Base-by-base conservation (phyloP, 116 monocot species). In the Zostera marina region DNA sequence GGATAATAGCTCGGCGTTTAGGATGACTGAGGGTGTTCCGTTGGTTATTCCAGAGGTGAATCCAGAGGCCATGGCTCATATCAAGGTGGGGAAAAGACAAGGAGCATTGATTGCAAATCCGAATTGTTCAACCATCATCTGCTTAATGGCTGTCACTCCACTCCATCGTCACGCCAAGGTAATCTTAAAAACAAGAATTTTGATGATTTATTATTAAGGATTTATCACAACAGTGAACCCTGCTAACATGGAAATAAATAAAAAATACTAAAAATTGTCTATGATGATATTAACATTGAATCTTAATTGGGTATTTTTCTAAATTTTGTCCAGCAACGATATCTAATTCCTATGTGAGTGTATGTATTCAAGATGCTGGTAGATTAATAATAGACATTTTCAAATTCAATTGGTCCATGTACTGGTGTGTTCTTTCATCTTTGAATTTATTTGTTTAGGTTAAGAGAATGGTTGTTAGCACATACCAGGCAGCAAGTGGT, bases 401-500 rank as follows among this genome's bases (percentile, higher is more conserved):
- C 32, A 32, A 32, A 32, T 32, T 32, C 32, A 32, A 32, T 5
- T 32, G 32, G 32, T 32, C 32, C 0, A 32, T 32, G 32, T 3
- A 32, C 32, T 32, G 32, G 5, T 32, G 32, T 0, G 4, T 32
- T 32, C 32, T 32, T 32, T 32, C 4, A 2, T 32, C 32, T 32
- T 32, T 32, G 32, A 2, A 32, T 43, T n/a, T 41, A 59, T 59
- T 17, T 59, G 9, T 23, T 26, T 59, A 96, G 96, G 89, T 96
- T 22, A 68, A 83, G 15, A 73, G 96, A 51, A 96, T 96, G 89
- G 85, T 96, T 49, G 96, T 96, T 22, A 89, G 89, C 67, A 96
- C 96, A 9, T 96, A 96, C 58, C 96, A 96, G 66, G 96, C 96
- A 70, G 96, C 96, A 11, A 89, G 96, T 76, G 89, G 96, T 44